Evolutionary conservation across 495 filamentous ascomycete species (phyloP), one percentile per base, ranked within the genome.

Genomic region (Aspergillus avenaceus): DNA sequence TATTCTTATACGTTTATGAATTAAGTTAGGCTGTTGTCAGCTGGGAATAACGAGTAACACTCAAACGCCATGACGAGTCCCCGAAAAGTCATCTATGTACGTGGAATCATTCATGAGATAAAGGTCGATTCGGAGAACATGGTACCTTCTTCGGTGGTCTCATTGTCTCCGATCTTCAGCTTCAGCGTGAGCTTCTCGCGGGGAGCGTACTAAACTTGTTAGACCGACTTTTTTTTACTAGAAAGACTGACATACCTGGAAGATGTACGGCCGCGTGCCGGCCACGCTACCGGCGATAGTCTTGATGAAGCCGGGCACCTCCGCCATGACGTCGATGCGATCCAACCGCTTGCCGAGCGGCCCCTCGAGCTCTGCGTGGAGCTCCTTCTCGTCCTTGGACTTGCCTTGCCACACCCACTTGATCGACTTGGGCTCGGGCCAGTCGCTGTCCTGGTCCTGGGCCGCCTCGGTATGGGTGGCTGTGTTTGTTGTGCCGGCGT

Each of bases 181-280:
- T 91, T 91, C 34, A 97, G 68, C 6, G 82, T 79, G 32, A 88
- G 69, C 62, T 78, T 81, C 40, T 79, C 60, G 38, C 76, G 67
- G 16, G 87, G 85, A 1, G 74, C 74, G 66, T 82, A 95, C 86
- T 92, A 42, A 11, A 54, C 8, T 11, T 28, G 41, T 61, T 42
- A 61, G 54, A 28, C 38, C 45, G 8, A n/a, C n/a, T 31, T 2
- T 9, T 21, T 19, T 11, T 27, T 22, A n/a, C 13, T 24, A 23
- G 29, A 25, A 43, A 41, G 18, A 42, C n/a, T n/a, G 24, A 23
- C 50, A 50, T 64, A 92, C 91, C 81, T 96, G 92, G 73, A 96
- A 98, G 62, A 98, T 97, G 64, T 96, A 98, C 8, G 93, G 95
- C 72, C 88, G 90, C 18, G 93, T 92, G 52, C 93, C 93, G 2